phyloP scores from a whole-genome alignment of 2,329 filamentous ascomycete genomes.

The Leptodontidium sp. region DNA sequence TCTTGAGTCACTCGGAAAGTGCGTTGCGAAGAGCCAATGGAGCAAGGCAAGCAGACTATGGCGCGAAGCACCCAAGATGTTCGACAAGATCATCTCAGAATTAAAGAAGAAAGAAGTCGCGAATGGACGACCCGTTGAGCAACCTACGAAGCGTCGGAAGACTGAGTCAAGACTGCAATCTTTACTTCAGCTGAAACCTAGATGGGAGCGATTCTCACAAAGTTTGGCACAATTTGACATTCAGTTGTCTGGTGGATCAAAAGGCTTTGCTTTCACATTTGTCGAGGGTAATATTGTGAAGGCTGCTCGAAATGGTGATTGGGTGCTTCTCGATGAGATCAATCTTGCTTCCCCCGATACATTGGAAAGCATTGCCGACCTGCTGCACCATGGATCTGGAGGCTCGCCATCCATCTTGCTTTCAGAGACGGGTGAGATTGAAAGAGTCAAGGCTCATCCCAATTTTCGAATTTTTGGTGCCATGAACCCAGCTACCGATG shows the following conservation, averaged over 20 bases:
- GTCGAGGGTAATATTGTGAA: conserved; percentile 96
- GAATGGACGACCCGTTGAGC: conserved; percentile 56
- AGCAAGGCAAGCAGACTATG: conserved; percentile 84
- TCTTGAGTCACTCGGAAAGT: conserved; percentile 80
- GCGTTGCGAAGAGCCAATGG: conserved; percentile 86
- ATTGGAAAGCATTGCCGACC: conserved; percentile 89
- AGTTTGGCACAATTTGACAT: conserved; percentile 81
- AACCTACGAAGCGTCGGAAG: conserved; percentile 74
- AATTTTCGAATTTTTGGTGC: conserved; percentile 97
- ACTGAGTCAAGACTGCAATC: conserved; percentile 73
- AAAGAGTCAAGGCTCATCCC: conserved; percentile 87
- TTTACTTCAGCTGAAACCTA: conserved; percentile 62
- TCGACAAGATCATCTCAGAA: conserved; percentile 71
- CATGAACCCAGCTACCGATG: conserved; percentile 98
- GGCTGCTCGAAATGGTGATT: conserved; percentile 94
- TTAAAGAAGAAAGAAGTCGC: conserved; percentile 55
- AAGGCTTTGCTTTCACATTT: conserved; percentile 91
- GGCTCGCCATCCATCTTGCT: conserved; percentile 84
- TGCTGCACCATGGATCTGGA: conserved; percentile 77
- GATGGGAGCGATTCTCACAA: conserved; percentile 83
- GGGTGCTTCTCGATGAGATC: conserved; percentile 96
- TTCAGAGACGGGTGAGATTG: conserved; percentile 92
- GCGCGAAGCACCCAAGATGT: conserved; percentile 89
- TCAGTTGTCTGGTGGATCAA: conserved; percentile 75
- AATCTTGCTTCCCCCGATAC: conserved; percentile 96